Evolutionary conservation across 2,329 filamentous ascomycete genomes (phyloP).

Genomic region (Diaporthe vaccinii): DNA sequence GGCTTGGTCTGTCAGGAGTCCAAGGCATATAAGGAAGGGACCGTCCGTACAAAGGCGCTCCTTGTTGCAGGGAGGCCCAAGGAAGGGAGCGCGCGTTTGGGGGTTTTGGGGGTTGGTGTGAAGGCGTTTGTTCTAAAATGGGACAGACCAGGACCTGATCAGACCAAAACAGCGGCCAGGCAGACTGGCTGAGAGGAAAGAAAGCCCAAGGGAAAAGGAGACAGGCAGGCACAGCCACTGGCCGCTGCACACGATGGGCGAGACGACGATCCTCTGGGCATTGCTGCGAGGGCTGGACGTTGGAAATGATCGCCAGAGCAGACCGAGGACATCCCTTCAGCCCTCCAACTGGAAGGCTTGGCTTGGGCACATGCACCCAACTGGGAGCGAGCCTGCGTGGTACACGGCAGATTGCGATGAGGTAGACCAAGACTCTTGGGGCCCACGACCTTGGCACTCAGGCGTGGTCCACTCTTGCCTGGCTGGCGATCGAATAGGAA

Average conservation of each 20-base stretch:
- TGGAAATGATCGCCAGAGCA: constrained; percentile 6
- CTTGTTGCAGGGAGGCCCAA: background rate
- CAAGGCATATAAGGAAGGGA: background rate
- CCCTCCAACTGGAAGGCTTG: background rate
- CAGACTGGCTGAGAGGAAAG: background rate
- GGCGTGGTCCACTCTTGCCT: constrained; percentile 12
- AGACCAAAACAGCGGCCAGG: constrained; percentile 5
- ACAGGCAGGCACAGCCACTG: constrained; percentile 25
- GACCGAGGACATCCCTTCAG: background rate
- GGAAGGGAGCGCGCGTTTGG: constrained; percentile 20
- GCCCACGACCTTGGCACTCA: constrained; percentile 5
- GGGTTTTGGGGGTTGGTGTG: constrained; percentile 2
- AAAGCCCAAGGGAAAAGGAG: constrained; percentile 7
- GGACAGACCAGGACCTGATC: background rate
- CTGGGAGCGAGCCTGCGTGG: background rate
- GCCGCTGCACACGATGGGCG: constrained; percentile 9
- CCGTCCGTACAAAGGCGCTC: background rate
- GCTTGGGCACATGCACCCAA: constrained; percentile 1
- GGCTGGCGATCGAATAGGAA: constrained; percentile 16
- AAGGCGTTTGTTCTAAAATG: background rate
- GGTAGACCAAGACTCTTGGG: constrained; percentile 31
- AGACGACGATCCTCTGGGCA: constrained; percentile 22
- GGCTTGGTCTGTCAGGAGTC: constrained; percentile 2
- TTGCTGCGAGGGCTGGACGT: constrained; percentile 15
- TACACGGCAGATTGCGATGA: constrained; percentile 32